phyloP scores from a whole-genome alignment of 495 filamentous ascomycete genomes.

The Penicillium cosmopolitanum region DNA sequence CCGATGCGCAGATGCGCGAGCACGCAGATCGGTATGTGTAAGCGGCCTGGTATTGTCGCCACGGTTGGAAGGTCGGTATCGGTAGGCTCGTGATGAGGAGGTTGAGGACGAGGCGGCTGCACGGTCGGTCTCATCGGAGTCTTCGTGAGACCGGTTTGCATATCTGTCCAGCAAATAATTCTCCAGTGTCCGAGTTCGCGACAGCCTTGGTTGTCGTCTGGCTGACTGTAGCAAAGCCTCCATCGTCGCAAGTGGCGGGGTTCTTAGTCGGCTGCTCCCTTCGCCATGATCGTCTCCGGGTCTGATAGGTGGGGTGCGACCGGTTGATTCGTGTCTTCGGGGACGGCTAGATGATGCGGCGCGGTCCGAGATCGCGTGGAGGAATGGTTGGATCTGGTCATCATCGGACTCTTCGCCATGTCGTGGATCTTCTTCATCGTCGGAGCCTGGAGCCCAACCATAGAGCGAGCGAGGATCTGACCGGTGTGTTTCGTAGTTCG shows the following conservation, averaged over 20 bases:
- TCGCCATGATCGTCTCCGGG: slow-evolving; percentile 27
- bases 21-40: slow-evolving; percentile 49
- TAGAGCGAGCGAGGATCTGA: slow-evolving; percentile 56
- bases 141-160: slow-evolving; percentile 36
- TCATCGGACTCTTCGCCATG: slow-evolving; percentile 34
- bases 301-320: slow-evolving; percentile 16
- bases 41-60: slow-evolving; percentile 33
- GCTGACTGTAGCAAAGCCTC: slow-evolving; percentile 54
- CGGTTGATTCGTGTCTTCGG: slow-evolving; percentile 30
- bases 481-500: slow-evolving; percentile 54
- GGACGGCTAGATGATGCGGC: slow-evolving; percentile 30
- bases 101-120: slow-evolving; percentile 9
- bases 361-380: slow-evolving; percentile 33
- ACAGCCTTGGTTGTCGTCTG: slow-evolving; percentile 50
- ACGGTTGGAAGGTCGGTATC: slow-evolving; percentile 40
- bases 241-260: slow-evolving; percentile 36
- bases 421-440: slow-evolving; percentile 47
- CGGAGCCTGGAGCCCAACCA: slow-evolving; percentile 63
- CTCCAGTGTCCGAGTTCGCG: slow-evolving; percentile 49
- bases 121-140: slow-evolving; percentile 39
- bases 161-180: slow-evolving; percentile 50
- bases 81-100: slow-evolving; percentile 37
- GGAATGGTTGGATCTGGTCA: slow-evolving; percentile 37
- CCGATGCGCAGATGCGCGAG: slow-evolving; percentile 53
- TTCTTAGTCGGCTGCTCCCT: slow-evolving; percentile 20